These are phyloP conservation scores for Starmerella khaoyaiensis DNA, from an alignment of 805 yeast species.

Conservation along the genomic window DNA sequence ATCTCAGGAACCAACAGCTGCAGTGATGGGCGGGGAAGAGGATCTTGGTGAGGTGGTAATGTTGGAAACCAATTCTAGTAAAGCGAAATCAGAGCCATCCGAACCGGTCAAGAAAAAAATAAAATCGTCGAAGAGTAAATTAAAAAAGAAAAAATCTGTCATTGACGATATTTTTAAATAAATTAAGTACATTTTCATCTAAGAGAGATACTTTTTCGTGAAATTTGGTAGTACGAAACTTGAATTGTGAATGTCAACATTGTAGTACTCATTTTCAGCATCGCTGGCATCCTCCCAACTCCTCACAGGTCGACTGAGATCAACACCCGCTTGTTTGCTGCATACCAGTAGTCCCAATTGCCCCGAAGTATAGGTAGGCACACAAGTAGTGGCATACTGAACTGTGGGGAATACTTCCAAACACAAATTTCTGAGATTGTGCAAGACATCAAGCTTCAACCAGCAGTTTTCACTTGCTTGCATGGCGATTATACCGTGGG, in stretches of 20 bases:
- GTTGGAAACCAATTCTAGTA: slow-evolving; percentile 1
- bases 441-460: slow-evolving; percentile 76
- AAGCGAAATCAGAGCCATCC: no score
- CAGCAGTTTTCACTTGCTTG: slow-evolving; percentile 79
- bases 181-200: not conserved
- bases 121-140: slow-evolving; percentile 1
- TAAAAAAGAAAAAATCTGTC: slow-evolving; percentile 29
- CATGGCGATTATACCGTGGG: slow-evolving; percentile 60
- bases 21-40: slow-evolving; percentile 1
- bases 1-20: not conserved
- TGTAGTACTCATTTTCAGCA: slow-evolving; percentile 64
- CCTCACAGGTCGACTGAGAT: slow-evolving; percentile 60
- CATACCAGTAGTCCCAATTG: slow-evolving; percentile 98
- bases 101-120: no score
- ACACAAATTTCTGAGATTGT: slow-evolving; percentile 72
- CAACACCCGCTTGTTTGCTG: slow-evolving; percentile 53
- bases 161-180: slow-evolving; percentile 69
- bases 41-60: slow-evolving; percentile 3
- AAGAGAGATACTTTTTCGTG: slow-evolving; percentile 56
- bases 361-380: slow-evolving; percentile 96
- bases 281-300: slow-evolving; percentile 50
- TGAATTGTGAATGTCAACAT: slow-evolving; percentile 70
- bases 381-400: slow-evolving; percentile 80
- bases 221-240: slow-evolving; percentile 86
- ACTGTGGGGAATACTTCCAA: slow-evolving; percentile 77